phyloP scores from a whole-genome alignment of 106 monocot species.

The Acorus calamus region DNA sequence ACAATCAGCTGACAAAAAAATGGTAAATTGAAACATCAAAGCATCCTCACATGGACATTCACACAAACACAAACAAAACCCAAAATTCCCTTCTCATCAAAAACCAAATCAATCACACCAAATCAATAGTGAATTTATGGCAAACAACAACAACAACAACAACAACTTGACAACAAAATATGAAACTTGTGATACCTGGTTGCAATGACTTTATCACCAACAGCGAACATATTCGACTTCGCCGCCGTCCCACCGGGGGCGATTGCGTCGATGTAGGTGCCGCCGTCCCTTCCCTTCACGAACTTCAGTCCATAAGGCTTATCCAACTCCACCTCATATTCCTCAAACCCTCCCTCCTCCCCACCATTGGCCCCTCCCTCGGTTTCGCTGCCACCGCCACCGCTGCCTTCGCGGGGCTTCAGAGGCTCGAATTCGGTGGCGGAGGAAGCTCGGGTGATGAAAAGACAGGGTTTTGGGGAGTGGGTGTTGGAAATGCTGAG shows the following conservation, averaged over 20 bases:
- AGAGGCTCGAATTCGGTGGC: slow-evolving; percentile 37
- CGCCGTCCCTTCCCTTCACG: slow-evolving; percentile 67
- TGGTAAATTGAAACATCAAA: no score
- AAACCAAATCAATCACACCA: no score
- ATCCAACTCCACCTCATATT: slow-evolving; percentile 71
- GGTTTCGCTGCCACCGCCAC: slow-evolving; percentile 7
- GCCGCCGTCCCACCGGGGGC: slow-evolving; percentile 57
- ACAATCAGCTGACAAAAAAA: no score
- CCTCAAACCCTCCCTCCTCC: slow-evolving; percentile 37
- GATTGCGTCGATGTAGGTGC: slow-evolving; percentile 89
- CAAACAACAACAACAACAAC: background rate
- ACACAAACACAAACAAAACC: no score
- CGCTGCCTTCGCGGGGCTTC: slow-evolving; percentile 19
- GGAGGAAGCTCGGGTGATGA: slow-evolving; percentile 25
- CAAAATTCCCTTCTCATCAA: no score
- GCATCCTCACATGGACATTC: no score
- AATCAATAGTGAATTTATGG: no score
- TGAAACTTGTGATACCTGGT: slow-evolving; percentile 44
- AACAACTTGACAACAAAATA: background rate
- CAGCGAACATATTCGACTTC: slow-evolving; percentile 52
- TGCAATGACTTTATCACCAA: slow-evolving; percentile 84
- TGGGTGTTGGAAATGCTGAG: background rate
- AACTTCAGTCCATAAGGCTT: slow-evolving; percentile 94
- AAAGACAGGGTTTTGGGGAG: background rate
- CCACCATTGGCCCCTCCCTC: slow-evolving; percentile 1